Evolutionary conservation across 164 flowering plant species (phyloP).

Genomic region (Euptelea pleiosperma): DNA sequence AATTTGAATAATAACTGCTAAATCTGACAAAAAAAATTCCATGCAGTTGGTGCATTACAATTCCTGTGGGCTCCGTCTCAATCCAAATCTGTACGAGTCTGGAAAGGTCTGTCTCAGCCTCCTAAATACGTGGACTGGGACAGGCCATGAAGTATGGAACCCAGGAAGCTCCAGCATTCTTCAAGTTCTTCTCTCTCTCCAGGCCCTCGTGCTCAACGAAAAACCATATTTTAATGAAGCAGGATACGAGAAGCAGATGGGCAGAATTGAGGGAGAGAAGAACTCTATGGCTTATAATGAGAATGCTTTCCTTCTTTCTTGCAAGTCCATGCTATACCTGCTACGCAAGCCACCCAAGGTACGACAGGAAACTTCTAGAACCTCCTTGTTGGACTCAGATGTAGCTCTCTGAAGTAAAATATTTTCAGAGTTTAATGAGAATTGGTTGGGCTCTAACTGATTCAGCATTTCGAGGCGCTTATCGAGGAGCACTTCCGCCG

Average conservation of each 20-base stretch:
- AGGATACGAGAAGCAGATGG: conserved; percentile 77
- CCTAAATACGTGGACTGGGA: conserved; percentile 89
- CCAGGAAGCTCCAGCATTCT: conserved; percentile 72
- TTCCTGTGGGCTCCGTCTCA: conserved; percentile 84
- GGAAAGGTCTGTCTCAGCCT: conserved; percentile 96
- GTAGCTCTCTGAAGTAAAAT: background rate
- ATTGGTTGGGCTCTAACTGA: conserved; percentile 1
- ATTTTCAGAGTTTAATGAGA: background rate
- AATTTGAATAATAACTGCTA: too few species aligned
- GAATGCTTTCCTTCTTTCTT: conserved; percentile 73
- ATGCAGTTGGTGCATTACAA: conserved; percentile 79
- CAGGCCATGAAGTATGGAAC: conserved; percentile 76
- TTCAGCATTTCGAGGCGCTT: conserved; percentile 82
- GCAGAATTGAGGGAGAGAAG: conserved; percentile 83
- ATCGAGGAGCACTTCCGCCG: conserved; percentile 66
- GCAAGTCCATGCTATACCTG: conserved; percentile 76
- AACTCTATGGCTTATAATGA: conserved; percentile 89
- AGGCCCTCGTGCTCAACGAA: conserved; percentile 89
- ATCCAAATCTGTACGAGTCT: conserved; percentile 90
- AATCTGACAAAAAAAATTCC: conserved; percentile 8
- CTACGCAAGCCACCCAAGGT: conserved; percentile 91
- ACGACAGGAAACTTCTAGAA: conserved; percentile 8
- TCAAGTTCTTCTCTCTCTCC: conserved; percentile 91
- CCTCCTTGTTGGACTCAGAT: conserved; percentile 3
- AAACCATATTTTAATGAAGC: conserved; percentile 96